These are phyloP conservation scores for Rhodotorula mucilaginosa DNA, from an alignment of 1,284 basidiomycete species.

Conservation along the genomic window DNA sequence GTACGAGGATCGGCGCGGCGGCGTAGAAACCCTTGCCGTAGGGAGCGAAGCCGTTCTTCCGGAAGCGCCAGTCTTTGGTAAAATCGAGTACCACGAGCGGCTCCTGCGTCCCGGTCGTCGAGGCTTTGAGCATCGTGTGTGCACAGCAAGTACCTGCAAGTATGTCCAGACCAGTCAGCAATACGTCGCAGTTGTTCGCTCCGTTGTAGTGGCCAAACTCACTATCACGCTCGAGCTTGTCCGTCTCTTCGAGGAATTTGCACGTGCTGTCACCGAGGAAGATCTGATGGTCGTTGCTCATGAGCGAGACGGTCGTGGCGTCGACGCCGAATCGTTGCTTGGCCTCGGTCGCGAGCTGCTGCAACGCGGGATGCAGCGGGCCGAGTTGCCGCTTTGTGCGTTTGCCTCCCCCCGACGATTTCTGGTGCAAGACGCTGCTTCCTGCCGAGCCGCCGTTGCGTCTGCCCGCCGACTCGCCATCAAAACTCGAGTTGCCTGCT, in stretches of 20 bases:
- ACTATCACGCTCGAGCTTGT: slow-evolving; percentile 20
- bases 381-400: slow-evolving; percentile 6
- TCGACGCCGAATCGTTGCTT: slow-evolving; percentile 24
- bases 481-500: too few species aligned
- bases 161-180: background rate
- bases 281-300: slow-evolving; percentile 33
- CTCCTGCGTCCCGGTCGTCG: slow-evolving; percentile 28
- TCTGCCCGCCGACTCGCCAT: background rate
- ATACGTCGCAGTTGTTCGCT: background rate
- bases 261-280: slow-evolving; percentile 30
- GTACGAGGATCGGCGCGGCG: slow-evolving; percentile 33
- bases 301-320: slow-evolving; percentile 27
- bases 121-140: slow-evolving; percentile 34
- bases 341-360: slow-evolving; percentile 27
- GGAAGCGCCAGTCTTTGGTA: slow-evolving; percentile 34
- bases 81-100: slow-evolving; percentile 38
- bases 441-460: too few species aligned
- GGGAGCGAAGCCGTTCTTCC: slow-evolving; percentile 27
- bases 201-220: background rate
- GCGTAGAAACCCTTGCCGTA: slow-evolving; percentile 37
- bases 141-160: slow-evolving; percentile 25
- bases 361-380: slow-evolving; percentile 16
- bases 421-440: too few species aligned
- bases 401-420: background rate
- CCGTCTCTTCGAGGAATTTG: slow-evolving; percentile 3